Percentiles rank a stretch among this genome's conserved stretches.
These are phyloP conservation scores for Salmacisia buchloeana DNA, from an alignment of 1,284 basidiomycete genomes.

Conservation along the genomic window DNA sequence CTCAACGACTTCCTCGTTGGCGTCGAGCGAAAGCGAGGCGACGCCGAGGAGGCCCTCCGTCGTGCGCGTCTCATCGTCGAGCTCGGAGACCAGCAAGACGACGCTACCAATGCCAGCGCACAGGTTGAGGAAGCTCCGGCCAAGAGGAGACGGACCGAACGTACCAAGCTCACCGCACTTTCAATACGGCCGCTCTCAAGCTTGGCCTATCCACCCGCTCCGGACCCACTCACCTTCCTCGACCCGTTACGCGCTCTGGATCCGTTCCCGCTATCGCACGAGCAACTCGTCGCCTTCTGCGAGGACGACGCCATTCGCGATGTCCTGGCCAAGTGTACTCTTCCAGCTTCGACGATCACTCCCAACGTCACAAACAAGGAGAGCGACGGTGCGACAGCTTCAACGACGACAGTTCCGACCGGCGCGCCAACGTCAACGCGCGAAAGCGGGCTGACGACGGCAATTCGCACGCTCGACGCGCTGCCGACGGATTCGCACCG, in stretches of 20 bases:
- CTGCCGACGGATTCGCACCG: conserved; percentile 41
- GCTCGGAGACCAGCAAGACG: neutral
- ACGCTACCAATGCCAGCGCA: too few species aligned
- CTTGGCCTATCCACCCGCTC: conserved; percentile 42
- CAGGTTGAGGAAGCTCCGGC: neutral
- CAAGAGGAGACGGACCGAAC: neutral
- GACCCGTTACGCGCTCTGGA: conserved; percentile 46
- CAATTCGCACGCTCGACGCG: conserved; percentile 37
- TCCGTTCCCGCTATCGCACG: conserved; percentile 39
- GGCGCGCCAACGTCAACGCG: too few species aligned
- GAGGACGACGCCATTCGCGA: conserved; percentile 32
- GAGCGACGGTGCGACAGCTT: neutral
- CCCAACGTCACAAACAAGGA: neutral
- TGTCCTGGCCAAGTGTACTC: conserved; percentile 14
- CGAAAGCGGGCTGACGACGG: conserved; percentile 8
- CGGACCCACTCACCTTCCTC: conserved; percentile 45
- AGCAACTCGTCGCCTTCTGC: conserved; percentile 36
- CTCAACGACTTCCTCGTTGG: conserved; percentile 80
- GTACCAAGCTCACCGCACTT: neutral
- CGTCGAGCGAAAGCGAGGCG: conserved; percentile 75
- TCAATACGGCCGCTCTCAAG: conserved; percentile 28
- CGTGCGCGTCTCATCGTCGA: conserved; percentile 20
- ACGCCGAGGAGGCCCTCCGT: conserved; percentile 61
- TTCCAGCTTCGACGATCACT: too few species aligned
- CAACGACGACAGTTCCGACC: neutral